phyloP scores from a whole-genome alignment of 1,139 yeast species.

The Yamadazyma oceani region DNA sequence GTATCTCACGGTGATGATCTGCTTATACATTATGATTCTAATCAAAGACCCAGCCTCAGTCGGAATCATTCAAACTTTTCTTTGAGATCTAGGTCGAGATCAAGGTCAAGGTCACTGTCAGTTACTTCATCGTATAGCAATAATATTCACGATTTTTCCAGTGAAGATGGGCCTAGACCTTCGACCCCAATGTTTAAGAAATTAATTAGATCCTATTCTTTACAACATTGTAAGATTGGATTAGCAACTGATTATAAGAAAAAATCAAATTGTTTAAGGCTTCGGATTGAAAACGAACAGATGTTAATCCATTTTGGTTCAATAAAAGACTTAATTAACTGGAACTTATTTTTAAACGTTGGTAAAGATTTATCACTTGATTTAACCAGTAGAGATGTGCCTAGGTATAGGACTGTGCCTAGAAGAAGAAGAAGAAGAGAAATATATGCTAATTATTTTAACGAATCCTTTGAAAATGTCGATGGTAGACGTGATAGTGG shows the following conservation, averaged over 20 bases:
- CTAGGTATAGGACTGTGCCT: conserved; percentile 73
- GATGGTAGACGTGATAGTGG: conserved; percentile 1
- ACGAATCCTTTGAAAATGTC: conserved; percentile 1
- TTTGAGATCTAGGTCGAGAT: conserved; percentile 1
- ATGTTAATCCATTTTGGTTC: conserved; percentile 55
- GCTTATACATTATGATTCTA: not conserved
- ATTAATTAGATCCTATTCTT: conserved; percentile 56
- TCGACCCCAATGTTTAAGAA: conserved; percentile 14
- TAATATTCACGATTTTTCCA: not conserved
- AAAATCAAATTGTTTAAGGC: conserved; percentile 54
- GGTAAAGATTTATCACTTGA: conserved; percentile 71
- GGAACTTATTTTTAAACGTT: conserved; percentile 59
- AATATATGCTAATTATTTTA: conserved; percentile 7
- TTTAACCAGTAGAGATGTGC: conserved; percentile 56
- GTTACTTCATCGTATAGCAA: not conserved
- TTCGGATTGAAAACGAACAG: conserved; percentile 70
- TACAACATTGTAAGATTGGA: conserved; percentile 71
- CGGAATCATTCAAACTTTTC: conserved; percentile 1
- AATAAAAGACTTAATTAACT: conserved; percentile 59
- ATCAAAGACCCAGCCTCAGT: not conserved
- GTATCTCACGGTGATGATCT: not conserved
- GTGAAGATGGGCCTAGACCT: not conserved
- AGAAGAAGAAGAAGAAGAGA: conserved; percentile 50
- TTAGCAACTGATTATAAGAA: conserved; percentile 70
- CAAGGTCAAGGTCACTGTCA: conserved; percentile 1